Evolutionary conservation across 225 moss, liverwort and hornwort genomes (phyloP), one percentile per base, ranked within the genome.

Genomic region (Sphagnum contortum): DNA sequence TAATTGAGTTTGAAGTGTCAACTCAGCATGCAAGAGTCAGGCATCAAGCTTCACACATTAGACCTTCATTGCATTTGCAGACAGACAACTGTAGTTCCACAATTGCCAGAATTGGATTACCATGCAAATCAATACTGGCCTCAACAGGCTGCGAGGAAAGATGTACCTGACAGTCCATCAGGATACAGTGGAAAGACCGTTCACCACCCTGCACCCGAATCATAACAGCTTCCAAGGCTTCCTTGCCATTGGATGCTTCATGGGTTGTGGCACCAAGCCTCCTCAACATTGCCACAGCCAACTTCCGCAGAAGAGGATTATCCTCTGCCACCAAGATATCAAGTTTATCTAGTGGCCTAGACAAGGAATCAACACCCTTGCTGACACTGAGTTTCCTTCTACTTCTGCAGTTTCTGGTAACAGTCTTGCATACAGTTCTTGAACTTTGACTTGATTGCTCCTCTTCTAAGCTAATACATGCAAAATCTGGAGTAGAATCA

Each of bases 91-190:
- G 29, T 29, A 29, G 29, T 29, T 29, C 29, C 29, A 52, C 9
- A 52, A 52, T 5, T 52, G 52, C 52, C 6, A 1, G 9, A 5
- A 52, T 6, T 52, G 52, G 52, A 6, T 52, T 52, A 52, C 9
- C 7, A 5, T 2, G 2, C 29, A 29, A 29, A 29, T 29, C 29
- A 29, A 0, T 29, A 29, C 29, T 52, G 7, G 9, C 52, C 52
- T 52, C 6, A 5, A 52, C 9, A 9, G 9, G 6, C 6, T 52
- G 52, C 6, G 2, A 52, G 52, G 9, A 52, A 52, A 5, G 56
- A 61, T 61, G 11, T 78, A 91, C 91, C 91, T 91, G 91, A 65
- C 91, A 91, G 54, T 91, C 91, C 91, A 91, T 91, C 6, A 91
- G 76, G 68, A 91, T 88, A 71, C 91, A 91, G 74, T 80, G 68